Conservation (phyloP, 441 rosid species). For the Erodium moschatum region DNA sequence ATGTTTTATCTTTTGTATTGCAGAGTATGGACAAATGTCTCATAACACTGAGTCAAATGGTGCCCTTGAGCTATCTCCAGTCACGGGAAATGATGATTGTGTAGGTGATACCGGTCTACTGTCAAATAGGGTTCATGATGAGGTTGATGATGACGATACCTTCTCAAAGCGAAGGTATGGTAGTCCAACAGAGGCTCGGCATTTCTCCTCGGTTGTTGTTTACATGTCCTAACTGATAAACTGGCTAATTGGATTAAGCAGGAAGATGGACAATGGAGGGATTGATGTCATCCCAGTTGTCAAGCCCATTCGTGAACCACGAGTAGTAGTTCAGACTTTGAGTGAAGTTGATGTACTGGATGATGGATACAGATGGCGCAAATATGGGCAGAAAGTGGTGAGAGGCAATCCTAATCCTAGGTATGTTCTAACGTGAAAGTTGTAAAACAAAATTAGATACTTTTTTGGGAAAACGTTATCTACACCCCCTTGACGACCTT, state of each 20-base stretch:
- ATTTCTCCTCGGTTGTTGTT: conserved; percentile 8
- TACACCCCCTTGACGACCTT: too few species aligned
- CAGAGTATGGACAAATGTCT: conserved; percentile 50
- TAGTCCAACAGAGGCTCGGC: conserved; percentile 12
- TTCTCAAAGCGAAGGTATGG: conserved; percentile 67
- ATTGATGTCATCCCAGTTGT: conserved; percentile 66
- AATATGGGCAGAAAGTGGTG: too few species aligned
- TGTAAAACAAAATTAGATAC: not conserved
- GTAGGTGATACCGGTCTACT: conserved; percentile 32
- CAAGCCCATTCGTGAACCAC: conserved; percentile 89
- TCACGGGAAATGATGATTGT: conserved; percentile 44
- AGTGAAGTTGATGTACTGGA: conserved; percentile 97
- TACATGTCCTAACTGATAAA: conserved; percentile 18
- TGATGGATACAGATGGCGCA: too few species aligned
- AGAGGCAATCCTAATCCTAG: too few species aligned
- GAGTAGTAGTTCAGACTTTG: conserved; percentile 89
- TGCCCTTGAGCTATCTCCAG: conserved; percentile 45
- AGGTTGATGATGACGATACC: conserved; percentile 60
- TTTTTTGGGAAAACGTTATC: not conserved
- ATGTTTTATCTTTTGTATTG: conserved; percentile 17
- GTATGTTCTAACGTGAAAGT: conserved; percentile 9
- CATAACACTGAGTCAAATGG: conserved; percentile 40
- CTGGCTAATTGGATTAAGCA: conserved; percentile 28
- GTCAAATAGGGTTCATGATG: conserved; percentile 30
- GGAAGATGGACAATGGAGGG: conserved; percentile 67